Percentiles rank a stretch among this genome's conserved stretches.
These are phyloP conservation scores for Aspergillus transmontanensis DNA, from an alignment of 2,329 filamentous ascomycete species.

Conservation along the genomic window DNA sequence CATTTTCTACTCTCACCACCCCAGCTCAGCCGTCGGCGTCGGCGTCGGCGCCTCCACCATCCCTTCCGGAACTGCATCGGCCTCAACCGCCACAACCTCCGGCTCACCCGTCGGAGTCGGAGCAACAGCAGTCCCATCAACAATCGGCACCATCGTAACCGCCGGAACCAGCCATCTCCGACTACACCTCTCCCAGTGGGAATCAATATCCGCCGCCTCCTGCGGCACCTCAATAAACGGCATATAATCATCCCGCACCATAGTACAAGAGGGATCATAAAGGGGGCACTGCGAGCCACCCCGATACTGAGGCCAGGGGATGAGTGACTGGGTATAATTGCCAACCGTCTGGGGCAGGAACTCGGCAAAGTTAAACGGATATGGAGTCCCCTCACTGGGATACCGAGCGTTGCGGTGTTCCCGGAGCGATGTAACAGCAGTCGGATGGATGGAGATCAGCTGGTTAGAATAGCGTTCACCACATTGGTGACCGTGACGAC, in stretches of 20 bases:
- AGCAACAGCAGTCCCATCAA: neutral
- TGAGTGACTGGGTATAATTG: constrained; percentile 21
- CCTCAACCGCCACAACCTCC: neutral
- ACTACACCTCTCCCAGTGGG: constrained; percentile 21
- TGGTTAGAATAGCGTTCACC: constrained; percentile 20
- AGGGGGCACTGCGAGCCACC: constrained; percentile 25
- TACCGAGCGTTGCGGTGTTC: constrained; percentile 26
- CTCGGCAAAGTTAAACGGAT: constrained; percentile 27
- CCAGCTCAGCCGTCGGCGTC: neutral
- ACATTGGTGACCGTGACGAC: constrained; percentile 20
- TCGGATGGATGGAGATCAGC: constrained; percentile 21
- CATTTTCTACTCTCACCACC: neutral
- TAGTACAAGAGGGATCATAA: constrained; percentile 17
- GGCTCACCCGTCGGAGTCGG: neutral
- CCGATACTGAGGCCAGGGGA: constrained; percentile 26
- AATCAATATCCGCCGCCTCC: constrained; percentile 20
- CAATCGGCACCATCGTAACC: constrained; percentile 22
- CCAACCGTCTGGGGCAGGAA: constrained; percentile 22
- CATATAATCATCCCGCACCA: constrained; percentile 26
- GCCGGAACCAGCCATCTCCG: constrained; percentile 26
- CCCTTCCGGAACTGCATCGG: neutral
- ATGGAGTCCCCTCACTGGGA: constrained; percentile 20
- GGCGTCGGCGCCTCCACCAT: neutral
- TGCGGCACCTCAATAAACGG: constrained; percentile 23
- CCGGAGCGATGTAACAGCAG: constrained; percentile 19